Percentiles rank a stretch among this genome's conserved stretches.
Evolutionary conservation across 2,329 filamentous ascomycete species (phyloP).

Genomic region (Epichloe sylvatica): DNA sequence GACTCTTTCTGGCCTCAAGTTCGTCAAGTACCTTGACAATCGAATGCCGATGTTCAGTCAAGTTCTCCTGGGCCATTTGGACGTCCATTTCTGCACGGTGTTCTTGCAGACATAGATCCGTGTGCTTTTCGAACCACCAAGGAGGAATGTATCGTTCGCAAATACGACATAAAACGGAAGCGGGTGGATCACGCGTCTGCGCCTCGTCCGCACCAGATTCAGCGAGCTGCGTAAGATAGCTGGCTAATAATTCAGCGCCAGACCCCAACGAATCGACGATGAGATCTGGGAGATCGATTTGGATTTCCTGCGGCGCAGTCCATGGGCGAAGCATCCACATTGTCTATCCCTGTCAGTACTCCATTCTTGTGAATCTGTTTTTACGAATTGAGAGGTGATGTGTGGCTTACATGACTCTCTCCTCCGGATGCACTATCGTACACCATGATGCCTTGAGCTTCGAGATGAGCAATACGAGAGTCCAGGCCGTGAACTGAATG

Average conservation of each 20-base stretch:
- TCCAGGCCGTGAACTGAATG: slow-evolving; percentile 22
- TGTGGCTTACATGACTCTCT: slow-evolving; percentile 68
- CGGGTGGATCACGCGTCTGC: slow-evolving; percentile 64
- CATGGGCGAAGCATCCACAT: slow-evolving; percentile 99
- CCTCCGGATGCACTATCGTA: slow-evolving; percentile 78
- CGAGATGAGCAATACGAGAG: slow-evolving; percentile 53
- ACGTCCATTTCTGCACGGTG: slow-evolving; percentile 96
- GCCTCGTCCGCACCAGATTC: slow-evolving; percentile 69
- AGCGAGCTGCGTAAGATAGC: slow-evolving; percentile 79
- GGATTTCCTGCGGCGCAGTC: slow-evolving; percentile 76
- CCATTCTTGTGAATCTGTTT: not conserved
- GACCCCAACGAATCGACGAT: slow-evolving; percentile 90
- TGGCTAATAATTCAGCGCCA: slow-evolving; percentile 85
- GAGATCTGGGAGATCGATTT: slow-evolving; percentile 79
- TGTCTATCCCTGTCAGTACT: slow-evolving; percentile 41
- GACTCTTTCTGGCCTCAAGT: slow-evolving; percentile 63
- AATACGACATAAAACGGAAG: slow-evolving; percentile 86
- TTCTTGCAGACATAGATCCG: slow-evolving; percentile 87
- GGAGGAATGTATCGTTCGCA: slow-evolving; percentile 94
- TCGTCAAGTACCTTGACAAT: slow-evolving; percentile 94
- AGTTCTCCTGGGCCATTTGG: slow-evolving; percentile 82
- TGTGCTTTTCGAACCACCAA: slow-evolving; percentile 99
- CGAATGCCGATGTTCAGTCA: slow-evolving; percentile 82
- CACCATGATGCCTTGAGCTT: slow-evolving; percentile 97
- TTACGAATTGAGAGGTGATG: not conserved